Evolutionary conservation across 192 early-diverging fungal species (phyloP).

Genomic region (Nowakowskiella sp.): DNA sequence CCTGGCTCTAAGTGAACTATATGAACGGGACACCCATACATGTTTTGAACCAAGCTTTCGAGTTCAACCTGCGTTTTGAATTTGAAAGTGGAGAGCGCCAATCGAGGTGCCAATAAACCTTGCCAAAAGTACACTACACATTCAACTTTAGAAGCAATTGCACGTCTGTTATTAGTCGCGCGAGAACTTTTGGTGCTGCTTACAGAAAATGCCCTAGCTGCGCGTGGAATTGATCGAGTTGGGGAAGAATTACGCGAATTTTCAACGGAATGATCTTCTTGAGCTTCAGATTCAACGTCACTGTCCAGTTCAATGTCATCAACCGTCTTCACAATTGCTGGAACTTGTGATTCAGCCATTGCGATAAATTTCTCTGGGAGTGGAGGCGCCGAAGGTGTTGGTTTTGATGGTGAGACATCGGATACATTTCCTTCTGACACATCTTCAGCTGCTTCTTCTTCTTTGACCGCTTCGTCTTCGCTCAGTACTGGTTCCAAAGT

Average conservation of each 20-base stretch:
- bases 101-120: slow-evolving; percentile 18
- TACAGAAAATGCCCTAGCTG: background rate
- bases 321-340: too few relatives aligned
- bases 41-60: slow-evolving; percentile 29
- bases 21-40: slow-evolving; percentile 36
- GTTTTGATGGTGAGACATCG: slow-evolving; percentile 2
- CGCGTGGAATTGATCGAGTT: background rate
- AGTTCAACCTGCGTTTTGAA: slow-evolving; percentile 40
- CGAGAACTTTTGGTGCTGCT: background rate
- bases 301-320: too few relatives aligned
- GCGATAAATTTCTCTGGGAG: too few relatives aligned
- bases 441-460: slow-evolving; percentile 5
- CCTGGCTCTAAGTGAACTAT: slow-evolving; percentile 33
- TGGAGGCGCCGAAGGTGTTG: too few relatives aligned
- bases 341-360: too few relatives aligned
- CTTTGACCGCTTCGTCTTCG: slow-evolving; percentile 9
- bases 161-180: background rate
- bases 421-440: background rate
- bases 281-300: too few relatives aligned
- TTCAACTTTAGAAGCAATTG: slow-evolving; percentile 19
- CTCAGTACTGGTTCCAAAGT: slow-evolving; percentile 2
- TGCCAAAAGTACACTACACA: slow-evolving; percentile 54
- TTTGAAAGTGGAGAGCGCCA: slow-evolving; percentile 40
- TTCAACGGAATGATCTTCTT: too few relatives aligned
- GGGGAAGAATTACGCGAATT: too few relatives aligned